Percentiles rank a stretch among this genome's conserved stretches.
phyloP scores from a whole-genome alignment of 257 asterid species.

The Fraxinus anomala region DNA sequence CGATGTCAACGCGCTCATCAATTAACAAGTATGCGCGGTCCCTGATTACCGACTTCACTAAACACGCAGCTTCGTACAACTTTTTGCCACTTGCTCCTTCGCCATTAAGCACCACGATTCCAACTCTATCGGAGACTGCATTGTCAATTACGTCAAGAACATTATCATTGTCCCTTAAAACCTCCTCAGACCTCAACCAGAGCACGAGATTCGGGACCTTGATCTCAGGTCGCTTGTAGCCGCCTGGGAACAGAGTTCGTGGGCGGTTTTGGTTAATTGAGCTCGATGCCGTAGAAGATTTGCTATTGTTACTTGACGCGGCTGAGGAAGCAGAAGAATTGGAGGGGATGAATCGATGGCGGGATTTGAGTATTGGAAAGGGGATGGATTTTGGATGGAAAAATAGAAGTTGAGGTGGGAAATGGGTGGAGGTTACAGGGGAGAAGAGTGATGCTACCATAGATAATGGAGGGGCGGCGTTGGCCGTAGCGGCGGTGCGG shows the following conservation, averaged over 20 bases:
- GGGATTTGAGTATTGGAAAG: slow-evolving; percentile 22
- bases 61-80: slow-evolving; percentile 85
- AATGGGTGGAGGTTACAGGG: slow-evolving; percentile 38
- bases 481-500: background rate
- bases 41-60: slow-evolving; percentile 73
- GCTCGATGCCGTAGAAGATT: slow-evolving; percentile 29
- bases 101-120: slow-evolving; percentile 78
- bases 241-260: slow-evolving; percentile 83
- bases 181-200: slow-evolving; percentile 57
- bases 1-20: slow-evolving; percentile 91
- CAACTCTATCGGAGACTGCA: slow-evolving; percentile 68
- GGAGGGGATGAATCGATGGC: slow-evolving; percentile 25
- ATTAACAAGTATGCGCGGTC: slow-evolving; percentile 86
- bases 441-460: slow-evolving; percentile 44
- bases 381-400: slow-evolving; percentile 32
- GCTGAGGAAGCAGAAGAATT: slow-evolving; percentile 19
- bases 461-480: slow-evolving; percentile 32
- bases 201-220: slow-evolving; percentile 72
- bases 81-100: slow-evolving; percentile 67
- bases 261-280: slow-evolving; percentile 54
- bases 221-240: slow-evolving; percentile 95
- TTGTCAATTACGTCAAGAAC: slow-evolving; percentile 57
- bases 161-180: slow-evolving; percentile 42
- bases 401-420: slow-evolving; percentile 33
- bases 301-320: slow-evolving; percentile 21